Evolutionary conservation across 306 rosid genomes (phyloP).

Genomic region (Citrullus mucosospermus): DNA sequence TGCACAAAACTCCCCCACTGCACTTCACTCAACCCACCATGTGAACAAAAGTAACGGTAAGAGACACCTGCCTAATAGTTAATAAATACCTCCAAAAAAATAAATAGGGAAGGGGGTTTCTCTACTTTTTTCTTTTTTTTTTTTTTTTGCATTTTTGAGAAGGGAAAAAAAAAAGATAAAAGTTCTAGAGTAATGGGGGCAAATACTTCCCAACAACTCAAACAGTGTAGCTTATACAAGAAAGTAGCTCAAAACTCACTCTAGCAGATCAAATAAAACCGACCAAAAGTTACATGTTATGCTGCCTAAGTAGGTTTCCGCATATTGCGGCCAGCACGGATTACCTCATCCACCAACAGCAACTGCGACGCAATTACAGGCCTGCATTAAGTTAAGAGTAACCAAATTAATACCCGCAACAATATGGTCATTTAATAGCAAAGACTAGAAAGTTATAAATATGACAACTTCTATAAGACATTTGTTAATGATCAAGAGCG

Average conservation of each 20-base stretch:
- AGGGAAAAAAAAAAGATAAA: neutral
- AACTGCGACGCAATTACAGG: conserved; percentile 89
- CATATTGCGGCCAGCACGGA: conserved; percentile 98
- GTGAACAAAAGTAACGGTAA: neutral
- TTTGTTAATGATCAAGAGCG: neutral
- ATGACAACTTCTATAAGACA: neutral
- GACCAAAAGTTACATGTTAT: neutral
- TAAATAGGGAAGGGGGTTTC: neutral
- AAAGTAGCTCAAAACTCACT: neutral
- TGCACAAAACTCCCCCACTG: neutral
- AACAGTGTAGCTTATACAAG: neutral
- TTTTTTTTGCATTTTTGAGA: neutral
- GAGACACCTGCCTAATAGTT: neutral
- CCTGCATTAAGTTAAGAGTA: conserved; percentile 29
- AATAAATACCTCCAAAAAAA: neutral
- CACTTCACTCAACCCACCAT: neutral
- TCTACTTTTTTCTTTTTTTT: neutral
- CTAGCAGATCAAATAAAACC: neutral
- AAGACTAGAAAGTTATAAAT: neutral
- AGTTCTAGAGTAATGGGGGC: neutral
- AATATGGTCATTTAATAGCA: neutral
- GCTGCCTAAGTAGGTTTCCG: conserved; percentile 55
- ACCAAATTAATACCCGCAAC: neutral
- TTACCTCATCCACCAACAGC: conserved; percentile 92
- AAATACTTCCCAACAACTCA: neutral